Conservation (phyloP, 2,329 filamentous ascomycete genomes). For the Akanthomyces muscarius region DNA sequence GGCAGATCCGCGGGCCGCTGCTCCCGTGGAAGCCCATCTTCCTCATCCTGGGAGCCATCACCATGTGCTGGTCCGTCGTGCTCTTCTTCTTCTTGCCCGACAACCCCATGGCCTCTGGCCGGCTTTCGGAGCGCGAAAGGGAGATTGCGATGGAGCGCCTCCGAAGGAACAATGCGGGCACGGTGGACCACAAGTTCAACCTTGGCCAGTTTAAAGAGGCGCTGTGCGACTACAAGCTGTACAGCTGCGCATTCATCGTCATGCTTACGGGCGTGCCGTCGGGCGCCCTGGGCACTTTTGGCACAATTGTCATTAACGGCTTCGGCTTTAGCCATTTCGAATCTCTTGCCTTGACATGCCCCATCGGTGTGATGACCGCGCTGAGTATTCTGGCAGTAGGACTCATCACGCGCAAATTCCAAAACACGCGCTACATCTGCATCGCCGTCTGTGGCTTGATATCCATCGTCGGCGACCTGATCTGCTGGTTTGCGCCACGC, state of each 20-base stretch:
- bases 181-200: slow-evolving; percentile 43
- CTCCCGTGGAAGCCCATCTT: slow-evolving; percentile 55
- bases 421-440: slow-evolving; percentile 34
- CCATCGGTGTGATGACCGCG: slow-evolving; percentile 46
- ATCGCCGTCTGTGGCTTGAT: not conserved
- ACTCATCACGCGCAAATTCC: slow-evolving; percentile 43
- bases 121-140: slow-evolving; percentile 54
- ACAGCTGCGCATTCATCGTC: slow-evolving; percentile 52
- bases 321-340: slow-evolving; percentile 29
- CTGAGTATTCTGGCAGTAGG: slow-evolving; percentile 45
- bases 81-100: slow-evolving; percentile 59
- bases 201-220: slow-evolving; percentile 43
- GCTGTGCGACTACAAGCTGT: slow-evolving; percentile 50
- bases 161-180: slow-evolving; percentile 31
- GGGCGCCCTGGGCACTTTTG: slow-evolving; percentile 38
- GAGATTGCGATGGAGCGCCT: slow-evolving; percentile 43
- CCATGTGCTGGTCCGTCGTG: slow-evolving; percentile 47
- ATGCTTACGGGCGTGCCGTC: slow-evolving; percentile 39
- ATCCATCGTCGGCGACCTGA: slow-evolving; percentile 6
- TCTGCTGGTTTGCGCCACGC: slow-evolving; percentile 10
- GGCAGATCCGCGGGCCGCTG: slow-evolving; percentile 48
- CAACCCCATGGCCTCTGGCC: slow-evolving; percentile 57
- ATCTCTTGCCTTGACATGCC: slow-evolving; percentile 49
- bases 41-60: slow-evolving; percentile 55
- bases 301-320: slow-evolving; percentile 29